Conservation (phyloP, 1,284 basidiomycete species). For the Cutaneotrichosporon cavernicola region DNA sequence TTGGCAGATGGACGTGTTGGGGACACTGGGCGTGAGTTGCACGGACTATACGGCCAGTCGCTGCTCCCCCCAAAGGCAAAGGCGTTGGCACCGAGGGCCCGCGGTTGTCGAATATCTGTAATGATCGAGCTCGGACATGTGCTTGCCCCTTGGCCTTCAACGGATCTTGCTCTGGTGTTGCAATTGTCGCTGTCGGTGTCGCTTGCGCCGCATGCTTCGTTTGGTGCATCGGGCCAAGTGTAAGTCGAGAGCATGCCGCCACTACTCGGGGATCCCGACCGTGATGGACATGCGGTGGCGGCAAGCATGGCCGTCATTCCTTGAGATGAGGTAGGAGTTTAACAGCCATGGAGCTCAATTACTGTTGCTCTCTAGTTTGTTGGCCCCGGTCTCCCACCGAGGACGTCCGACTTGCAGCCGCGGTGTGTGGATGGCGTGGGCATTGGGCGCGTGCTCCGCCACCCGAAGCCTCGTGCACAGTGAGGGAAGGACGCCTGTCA, state of each 20-base stretch:
- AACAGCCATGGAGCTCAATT: not conserved
- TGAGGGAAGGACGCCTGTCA: not conserved
- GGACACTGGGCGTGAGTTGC: not conserved
- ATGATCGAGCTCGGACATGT: not conserved
- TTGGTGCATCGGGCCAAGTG: not conserved
- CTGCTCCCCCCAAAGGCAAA: not conserved
- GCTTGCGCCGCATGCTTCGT: constrained; percentile 1
- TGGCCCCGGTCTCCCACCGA: not conserved
- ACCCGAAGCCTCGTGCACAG: not conserved
- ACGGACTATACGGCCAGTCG: constrained; percentile 7
- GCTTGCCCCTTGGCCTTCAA: not conserved
- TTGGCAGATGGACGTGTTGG: not conserved
- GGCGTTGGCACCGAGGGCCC: not conserved
- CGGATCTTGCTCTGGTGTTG: not conserved
- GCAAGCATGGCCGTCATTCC: constrained; percentile 2
- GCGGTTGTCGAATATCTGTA: not conserved
- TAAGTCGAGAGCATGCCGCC: constrained; percentile 14
- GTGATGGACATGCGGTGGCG: not conserved
- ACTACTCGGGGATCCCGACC: not conserved
- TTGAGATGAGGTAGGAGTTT: constrained; percentile 1
- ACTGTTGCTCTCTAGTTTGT: not conserved
- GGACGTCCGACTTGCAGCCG: not conserved
- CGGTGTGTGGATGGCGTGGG: not conserved
- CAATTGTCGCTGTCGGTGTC: not conserved
- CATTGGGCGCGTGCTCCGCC: not conserved